A percentile compares a stretch with the other conserved stretches of the same genome.
phyloP scores from a whole-genome alignment of 495 filamentous ascomycete species.

The Aspergillus campestris region DNA sequence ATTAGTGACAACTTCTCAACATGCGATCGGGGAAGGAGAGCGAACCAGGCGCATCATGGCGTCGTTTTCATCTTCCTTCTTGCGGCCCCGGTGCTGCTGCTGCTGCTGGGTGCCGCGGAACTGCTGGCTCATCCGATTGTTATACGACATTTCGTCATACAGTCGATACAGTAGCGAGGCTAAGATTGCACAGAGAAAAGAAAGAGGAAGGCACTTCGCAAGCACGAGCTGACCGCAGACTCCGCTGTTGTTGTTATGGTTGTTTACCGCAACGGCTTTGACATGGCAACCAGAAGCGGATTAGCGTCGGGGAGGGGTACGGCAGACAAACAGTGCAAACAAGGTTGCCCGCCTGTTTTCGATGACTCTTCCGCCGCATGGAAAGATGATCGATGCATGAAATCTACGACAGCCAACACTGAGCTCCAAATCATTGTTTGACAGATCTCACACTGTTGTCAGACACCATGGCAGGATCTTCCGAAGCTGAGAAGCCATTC shows the following conservation, averaged over 20 bases:
- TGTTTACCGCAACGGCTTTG: constrained; percentile 31
- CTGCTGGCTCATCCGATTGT: constrained; percentile 69
- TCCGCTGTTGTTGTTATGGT: constrained; percentile 22
- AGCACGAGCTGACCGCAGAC: background rate
- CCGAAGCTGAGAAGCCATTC: constrained; percentile 28
- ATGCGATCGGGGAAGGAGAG: background rate
- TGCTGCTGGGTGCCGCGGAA: constrained; percentile 52
- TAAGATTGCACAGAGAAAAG: background rate
- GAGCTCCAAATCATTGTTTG: background rate
- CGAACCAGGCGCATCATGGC: constrained; percentile 79
- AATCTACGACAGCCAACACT: background rate
- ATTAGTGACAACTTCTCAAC: constrained; percentile 7
- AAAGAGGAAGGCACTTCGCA: background rate
- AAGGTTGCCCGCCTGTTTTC: constrained; percentile 27
- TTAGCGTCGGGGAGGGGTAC: constrained; percentile 31
- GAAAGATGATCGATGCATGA: background rate
- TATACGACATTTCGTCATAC: constrained; percentile 42
- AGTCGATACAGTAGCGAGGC: too few relatives aligned
- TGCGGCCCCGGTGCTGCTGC: constrained; percentile 50
- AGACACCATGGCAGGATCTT: constrained; percentile 27
- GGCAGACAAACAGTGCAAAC: constrained; percentile 37
- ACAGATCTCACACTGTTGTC: background rate
- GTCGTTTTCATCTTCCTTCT: constrained; percentile 75
- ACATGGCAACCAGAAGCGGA: constrained; percentile 25
- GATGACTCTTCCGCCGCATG: constrained; percentile 16